These are phyloP conservation scores for Teratosphaeriaceae sp. DNA, from an alignment of 2,329 filamentous ascomycete species.

Conservation along the genomic window DNA sequence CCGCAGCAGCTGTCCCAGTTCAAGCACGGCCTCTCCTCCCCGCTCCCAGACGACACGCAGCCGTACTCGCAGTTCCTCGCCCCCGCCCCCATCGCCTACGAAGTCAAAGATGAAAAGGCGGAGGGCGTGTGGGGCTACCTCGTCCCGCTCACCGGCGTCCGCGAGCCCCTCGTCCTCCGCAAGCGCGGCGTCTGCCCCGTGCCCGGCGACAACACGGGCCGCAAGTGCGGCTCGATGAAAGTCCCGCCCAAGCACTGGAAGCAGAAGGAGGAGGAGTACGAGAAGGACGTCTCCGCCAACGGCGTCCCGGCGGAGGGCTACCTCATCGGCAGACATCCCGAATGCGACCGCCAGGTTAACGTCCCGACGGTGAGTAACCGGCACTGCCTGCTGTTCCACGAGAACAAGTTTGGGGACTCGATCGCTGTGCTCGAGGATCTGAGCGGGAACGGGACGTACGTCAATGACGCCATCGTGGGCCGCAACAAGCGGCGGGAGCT, in stretches of 20 bases:
- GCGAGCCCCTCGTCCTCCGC: conserved; percentile 63
- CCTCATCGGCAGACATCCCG: conserved; percentile 83
- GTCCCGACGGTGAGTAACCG: conserved; percentile 82
- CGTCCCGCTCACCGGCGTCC: conserved; percentile 60
- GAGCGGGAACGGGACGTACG: conserved; percentile 92
- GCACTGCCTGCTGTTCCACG: conserved; percentile 63
- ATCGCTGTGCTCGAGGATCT: conserved; percentile 82
- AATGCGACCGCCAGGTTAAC: conserved; percentile 69
- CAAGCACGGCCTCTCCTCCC: conserved; percentile 48
- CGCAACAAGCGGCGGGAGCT: conserved; percentile 87
- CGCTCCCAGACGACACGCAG: conserved; percentile 65
- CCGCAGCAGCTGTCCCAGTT: conserved; percentile 21
- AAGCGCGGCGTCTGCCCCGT: conserved; percentile 65
- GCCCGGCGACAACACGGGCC: conserved; percentile 35
- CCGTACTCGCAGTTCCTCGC: conserved; percentile 75
- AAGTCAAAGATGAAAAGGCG: conserved; percentile 74
- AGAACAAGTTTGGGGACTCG: conserved; percentile 51
- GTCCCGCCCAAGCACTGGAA: conserved; percentile 48
- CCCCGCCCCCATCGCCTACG: conserved; percentile 64
- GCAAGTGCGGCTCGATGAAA: conserved; percentile 36
- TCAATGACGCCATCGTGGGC: conserved; percentile 86
- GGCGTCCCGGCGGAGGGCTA: conserved; percentile 72
- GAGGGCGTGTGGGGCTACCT: conserved; percentile 97
- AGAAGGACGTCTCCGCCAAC: conserved; percentile 43
- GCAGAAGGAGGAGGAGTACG: conserved; percentile 55